These are phyloP conservation scores for Cyberlindnera japonica DNA, from an alignment of 805 yeast genomes.

Conservation along the genomic window DNA sequence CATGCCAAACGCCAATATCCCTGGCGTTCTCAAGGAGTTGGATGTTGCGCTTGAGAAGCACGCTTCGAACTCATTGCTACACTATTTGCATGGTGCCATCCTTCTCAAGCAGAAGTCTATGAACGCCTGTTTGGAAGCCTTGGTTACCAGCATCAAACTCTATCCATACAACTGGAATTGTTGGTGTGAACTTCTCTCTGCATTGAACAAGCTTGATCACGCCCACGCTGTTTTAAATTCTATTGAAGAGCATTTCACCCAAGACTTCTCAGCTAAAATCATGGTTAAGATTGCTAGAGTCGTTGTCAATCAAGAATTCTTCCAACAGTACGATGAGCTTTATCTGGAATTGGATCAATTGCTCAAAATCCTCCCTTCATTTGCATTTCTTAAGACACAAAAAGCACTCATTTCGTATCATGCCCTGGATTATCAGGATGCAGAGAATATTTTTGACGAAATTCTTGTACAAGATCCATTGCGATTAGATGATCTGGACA, in stretches of 20 bases:
- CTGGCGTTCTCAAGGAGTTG: constrained; percentile 40
- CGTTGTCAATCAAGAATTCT: constrained; percentile 60
- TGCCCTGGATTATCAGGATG: constrained; percentile 76
- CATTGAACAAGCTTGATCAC: constrained; percentile 59
- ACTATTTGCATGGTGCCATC: constrained; percentile 69
- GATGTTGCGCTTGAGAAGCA: constrained; percentile 29
- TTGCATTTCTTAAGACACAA: constrained; percentile 73
- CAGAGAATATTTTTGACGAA: constrained; percentile 76
- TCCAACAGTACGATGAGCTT: constrained; percentile 58
- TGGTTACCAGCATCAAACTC: constrained; percentile 55
- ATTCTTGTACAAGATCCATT: constrained; percentile 74
- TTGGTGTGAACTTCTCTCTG: constrained; percentile 75
- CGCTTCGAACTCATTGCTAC: constrained; percentile 51
- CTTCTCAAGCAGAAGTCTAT: constrained; percentile 58
- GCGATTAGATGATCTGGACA: constrained; percentile 85
- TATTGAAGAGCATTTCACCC: constrained; percentile 21
- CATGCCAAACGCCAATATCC: constrained; percentile 29
- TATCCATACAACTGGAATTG: constrained; percentile 93
- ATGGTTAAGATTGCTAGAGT: constrained; percentile 22
- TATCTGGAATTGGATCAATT: constrained; percentile 48
- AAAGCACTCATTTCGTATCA: constrained; percentile 80
- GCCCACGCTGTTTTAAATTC: constrained; percentile 34
- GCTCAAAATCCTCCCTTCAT: constrained; percentile 59
- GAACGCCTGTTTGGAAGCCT: constrained; percentile 54
- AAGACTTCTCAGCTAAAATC: constrained; percentile 5